Conservation (phyloP, 495 filamentous ascomycete genomes). For the Articulospora tetracladia region DNA sequence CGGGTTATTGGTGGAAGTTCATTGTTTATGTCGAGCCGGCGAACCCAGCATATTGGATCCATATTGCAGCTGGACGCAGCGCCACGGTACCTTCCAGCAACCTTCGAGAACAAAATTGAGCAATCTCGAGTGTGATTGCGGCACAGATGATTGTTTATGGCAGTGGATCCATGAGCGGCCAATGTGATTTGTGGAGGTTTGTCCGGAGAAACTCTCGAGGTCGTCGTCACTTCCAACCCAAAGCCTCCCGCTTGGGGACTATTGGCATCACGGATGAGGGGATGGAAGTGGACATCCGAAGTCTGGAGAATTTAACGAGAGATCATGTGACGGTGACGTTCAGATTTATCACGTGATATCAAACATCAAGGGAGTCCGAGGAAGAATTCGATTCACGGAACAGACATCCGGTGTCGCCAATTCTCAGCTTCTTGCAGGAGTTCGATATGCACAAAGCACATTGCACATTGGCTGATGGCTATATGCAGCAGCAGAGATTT, state of each 20-base stretch:
- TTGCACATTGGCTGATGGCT: no score
- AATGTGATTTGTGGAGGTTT: neutral
- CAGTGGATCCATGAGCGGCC: neutral
- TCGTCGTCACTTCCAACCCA: neutral
- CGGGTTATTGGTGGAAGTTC: slow-evolving; percentile 17
- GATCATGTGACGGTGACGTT: neutral
- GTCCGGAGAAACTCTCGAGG: slow-evolving; percentile 8
- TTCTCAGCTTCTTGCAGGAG: no score
- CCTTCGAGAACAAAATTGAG: neutral
- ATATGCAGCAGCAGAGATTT: no score
- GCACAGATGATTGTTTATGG: neutral
- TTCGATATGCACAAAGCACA: no score
- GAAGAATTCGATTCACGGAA: no score
- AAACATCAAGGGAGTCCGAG: no score
- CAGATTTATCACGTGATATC: neutral
- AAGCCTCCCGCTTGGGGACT: neutral
- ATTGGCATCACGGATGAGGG: neutral
- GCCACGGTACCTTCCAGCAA: neutral
- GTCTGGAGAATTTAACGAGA: neutral
- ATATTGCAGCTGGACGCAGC: neutral
- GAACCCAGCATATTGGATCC: neutral
- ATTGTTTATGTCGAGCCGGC: neutral
- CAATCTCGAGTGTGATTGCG: neutral
- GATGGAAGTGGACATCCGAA: slow-evolving; percentile 1
- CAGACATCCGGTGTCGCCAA: no score